Percentiles rank a stretch among this genome's conserved stretches.
phyloP scores from a whole-genome alignment of 805 yeast species.

The Jamesozyma piceae region DNA sequence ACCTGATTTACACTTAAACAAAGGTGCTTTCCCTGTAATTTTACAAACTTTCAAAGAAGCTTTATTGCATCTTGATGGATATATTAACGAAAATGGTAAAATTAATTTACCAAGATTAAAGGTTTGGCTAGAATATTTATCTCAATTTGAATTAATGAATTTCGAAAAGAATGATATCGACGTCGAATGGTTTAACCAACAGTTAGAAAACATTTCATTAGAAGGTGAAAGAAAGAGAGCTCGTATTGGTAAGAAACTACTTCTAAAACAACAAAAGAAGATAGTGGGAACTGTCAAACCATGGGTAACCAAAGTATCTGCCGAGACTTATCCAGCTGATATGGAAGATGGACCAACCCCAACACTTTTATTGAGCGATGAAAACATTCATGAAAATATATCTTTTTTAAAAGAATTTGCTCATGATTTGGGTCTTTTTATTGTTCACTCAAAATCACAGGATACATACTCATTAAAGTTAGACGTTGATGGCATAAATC shows the following conservation, averaged over 20 bases:
- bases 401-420: conserved; percentile 58
- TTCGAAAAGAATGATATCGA: conserved; percentile 80
- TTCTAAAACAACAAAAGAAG: conserved; percentile 66
- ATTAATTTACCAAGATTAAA: conserved; percentile 68
- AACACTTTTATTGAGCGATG: conserved; percentile 27
- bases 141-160: conserved; percentile 73
- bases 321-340: conserved; percentile 26
- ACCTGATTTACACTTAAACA: conserved; percentile 86
- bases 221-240: conserved; percentile 63
- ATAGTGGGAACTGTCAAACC: conserved; percentile 49
- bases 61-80: conserved; percentile 66
- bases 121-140: conserved; percentile 64
- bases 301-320: conserved; percentile 35
- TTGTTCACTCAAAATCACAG: conserved; percentile 52
- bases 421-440: conserved; percentile 54
- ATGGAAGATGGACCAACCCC: conserved; percentile 42
- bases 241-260: conserved; percentile 52
- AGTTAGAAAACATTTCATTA: conserved; percentile 67
- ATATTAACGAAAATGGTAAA: conserved; percentile 71
- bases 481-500: conserved; percentile 67
- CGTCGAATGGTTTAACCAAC: conserved; percentile 84
- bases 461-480: conserved; percentile 49
- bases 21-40: conserved; percentile 93
- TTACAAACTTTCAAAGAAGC: conserved; percentile 81
- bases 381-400: conserved; percentile 34